phyloP scores from a whole-genome alignment of 371 early-diverging fungal genomes.

The Mucor velutinosus region DNA sequence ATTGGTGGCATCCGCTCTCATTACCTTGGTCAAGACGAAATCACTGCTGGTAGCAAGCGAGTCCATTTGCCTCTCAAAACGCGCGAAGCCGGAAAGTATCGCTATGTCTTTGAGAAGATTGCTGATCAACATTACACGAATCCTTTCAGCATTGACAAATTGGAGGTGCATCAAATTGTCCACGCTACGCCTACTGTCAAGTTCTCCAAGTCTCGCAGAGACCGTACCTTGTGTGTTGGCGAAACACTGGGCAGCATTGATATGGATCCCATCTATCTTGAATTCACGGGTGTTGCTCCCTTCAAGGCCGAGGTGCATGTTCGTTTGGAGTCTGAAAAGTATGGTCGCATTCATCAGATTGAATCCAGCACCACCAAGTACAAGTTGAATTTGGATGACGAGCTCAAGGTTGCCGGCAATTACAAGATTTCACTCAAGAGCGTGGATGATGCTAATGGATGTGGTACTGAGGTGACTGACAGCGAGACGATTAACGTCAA shows the following conservation, averaged over 20 bases:
- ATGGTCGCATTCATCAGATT: conserved; percentile 27
- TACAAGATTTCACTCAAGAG: conserved; percentile 39
- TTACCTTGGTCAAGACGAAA: conserved; percentile 30
- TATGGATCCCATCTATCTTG: conserved; percentile 35
- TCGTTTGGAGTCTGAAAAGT: conserved; percentile 40
- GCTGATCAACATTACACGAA: conserved; percentile 49
- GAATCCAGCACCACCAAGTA: conserved; percentile 35
- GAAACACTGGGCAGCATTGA: conserved; percentile 33
- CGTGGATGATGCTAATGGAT: conserved; percentile 52
- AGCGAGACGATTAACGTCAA: conserved; percentile 26
- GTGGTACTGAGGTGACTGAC: conserved; percentile 23
- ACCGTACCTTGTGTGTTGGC: conserved; percentile 50
- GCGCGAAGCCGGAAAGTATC: conserved; percentile 36
- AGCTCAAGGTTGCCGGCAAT: conserved; percentile 37
- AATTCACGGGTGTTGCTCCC: conserved; percentile 51
- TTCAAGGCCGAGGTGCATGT: conserved; percentile 44
- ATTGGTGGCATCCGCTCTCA: neutral
- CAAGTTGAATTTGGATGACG: conserved; percentile 31
- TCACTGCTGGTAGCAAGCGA: conserved; percentile 35
- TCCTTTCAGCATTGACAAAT: conserved; percentile 23
- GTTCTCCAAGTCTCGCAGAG: conserved; percentile 23
- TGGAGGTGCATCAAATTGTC: conserved; percentile 44
- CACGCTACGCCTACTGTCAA: conserved; percentile 43
- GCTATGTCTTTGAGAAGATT: conserved; percentile 46
- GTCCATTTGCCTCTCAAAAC: conserved; percentile 44